Base-by-base conservation (phyloP, 1,139 yeast species). In the Groenewaldozyma auringiensis region DNA sequence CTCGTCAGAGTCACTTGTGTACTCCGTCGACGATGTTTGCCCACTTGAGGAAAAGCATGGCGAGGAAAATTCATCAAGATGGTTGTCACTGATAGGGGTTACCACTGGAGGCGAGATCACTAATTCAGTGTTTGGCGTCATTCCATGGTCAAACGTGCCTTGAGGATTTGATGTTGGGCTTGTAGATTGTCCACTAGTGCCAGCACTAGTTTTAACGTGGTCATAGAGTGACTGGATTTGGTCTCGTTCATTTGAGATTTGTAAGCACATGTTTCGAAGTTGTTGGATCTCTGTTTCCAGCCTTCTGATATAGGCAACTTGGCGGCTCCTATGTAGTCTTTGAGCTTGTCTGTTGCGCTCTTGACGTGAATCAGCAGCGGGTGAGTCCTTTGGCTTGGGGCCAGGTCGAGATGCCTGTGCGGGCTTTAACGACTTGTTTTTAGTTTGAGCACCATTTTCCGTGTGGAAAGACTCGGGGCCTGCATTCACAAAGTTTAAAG, bases 261-360 rank as follows among this genome's bases (percentile, higher is more conserved):
- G 6, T 11, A 25, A 25, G 11, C 29, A 25, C 11, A 11, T 11
- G 11, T 25, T 25, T 11, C 29, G 29, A 25, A 36, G 22, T 20
- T 36, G 40, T 21, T 36, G 40, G 22, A 36, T 21, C 21, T 36
- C 40, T 13, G 40, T 21, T 36, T 36, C 40, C 20, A 36, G 40
- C 25, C 40, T 14, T 18, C 21, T 36, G 17, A 36, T 36, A 13
- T 36, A 36, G 11, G 40, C 20, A 4, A 21, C 21, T 18, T 36
- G 20, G 8, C 40, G 9, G 40, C 40, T 36, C 13, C 40, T 36
- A 18, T 36, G 40, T 18, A 36, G 13, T 36, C 40, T 36, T 13
- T 36, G 40, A 9, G 40, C 40, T 13, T 36, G 40, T 8, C 40
- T 4, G 21, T 36, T 36, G 6, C 20, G 40, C 6, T 13, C 40